phyloP scores from a whole-genome alignment of 495 filamentous ascomycete species.

The Schizothecium vesticola region DNA sequence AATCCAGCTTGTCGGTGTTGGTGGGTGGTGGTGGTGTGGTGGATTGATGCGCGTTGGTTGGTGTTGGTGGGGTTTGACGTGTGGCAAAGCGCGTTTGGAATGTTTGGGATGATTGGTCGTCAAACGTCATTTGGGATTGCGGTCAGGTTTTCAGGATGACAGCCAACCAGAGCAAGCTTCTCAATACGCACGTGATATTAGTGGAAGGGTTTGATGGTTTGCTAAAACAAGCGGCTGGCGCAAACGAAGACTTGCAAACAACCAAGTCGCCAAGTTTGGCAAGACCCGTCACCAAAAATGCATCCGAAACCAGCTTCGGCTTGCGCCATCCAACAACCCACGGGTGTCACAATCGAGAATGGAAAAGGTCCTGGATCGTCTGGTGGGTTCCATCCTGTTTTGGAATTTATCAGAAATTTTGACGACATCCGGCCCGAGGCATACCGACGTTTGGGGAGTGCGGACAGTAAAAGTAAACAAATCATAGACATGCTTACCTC shows the following conservation, averaged over 20 bases:
- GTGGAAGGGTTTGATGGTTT: neutral
- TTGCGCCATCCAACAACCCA: neutral
- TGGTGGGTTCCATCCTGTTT: neutral
- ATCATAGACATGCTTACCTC: too few relatives aligned
- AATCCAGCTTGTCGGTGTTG: neutral
- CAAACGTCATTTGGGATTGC: neutral
- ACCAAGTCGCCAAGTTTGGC: neutral
- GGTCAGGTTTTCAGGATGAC: neutral
- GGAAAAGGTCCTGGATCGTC: neutral
- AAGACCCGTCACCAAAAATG: neutral
- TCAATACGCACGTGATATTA: neutral
- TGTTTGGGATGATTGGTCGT: neutral
- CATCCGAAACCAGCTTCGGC: neutral
- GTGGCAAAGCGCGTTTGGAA: neutral
- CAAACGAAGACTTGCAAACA: neutral
- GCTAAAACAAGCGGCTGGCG: neutral
- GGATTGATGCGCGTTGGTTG: neutral
- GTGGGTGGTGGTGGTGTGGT: neutral
- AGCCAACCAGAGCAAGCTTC: neutral
- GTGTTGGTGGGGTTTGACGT: neutral
- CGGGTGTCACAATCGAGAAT: too few relatives aligned
- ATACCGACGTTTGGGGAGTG: too few relatives aligned
- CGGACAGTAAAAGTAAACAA: too few relatives aligned
- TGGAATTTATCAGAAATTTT: too few relatives aligned
- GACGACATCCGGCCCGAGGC: too few relatives aligned